These are phyloP conservation scores for Apiospora arundinis DNA, from an alignment of 2,329 filamentous ascomycete species.

Conservation along the genomic window DNA sequence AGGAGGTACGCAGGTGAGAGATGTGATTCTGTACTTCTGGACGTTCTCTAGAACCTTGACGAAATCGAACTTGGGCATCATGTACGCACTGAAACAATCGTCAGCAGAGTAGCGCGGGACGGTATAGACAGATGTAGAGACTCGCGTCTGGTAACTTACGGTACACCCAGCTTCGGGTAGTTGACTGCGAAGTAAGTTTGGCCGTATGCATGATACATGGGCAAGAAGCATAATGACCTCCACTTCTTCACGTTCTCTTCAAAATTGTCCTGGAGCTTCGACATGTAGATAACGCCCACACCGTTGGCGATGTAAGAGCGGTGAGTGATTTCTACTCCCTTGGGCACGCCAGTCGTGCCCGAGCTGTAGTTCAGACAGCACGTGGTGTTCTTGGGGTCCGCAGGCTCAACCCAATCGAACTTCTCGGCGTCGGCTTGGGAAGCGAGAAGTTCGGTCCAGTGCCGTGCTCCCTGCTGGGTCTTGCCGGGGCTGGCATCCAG, in stretches of 20 bases:
- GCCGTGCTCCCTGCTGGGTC: constrained; percentile 34
- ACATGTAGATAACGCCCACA: constrained; percentile 60
- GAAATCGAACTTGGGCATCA: constrained; percentile 83
- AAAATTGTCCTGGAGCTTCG: constrained; percentile 54
- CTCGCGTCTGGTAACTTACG: constrained; percentile 35
- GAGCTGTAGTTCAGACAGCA: constrained; percentile 81
- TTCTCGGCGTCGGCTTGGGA: constrained; percentile 49
- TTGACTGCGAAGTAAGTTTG: constrained; percentile 74
- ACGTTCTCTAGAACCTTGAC: constrained; percentile 72
- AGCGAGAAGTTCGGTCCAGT: constrained; percentile 39
- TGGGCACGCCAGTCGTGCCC: constrained; percentile 81
- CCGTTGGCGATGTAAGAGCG: constrained; percentile 77
- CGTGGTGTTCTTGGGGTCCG: constrained; percentile 56
- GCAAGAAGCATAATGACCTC: constrained; percentile 70
- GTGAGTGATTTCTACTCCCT: constrained; percentile 85
- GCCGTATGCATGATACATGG: constrained; percentile 77
- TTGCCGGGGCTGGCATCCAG: constrained; percentile 39
- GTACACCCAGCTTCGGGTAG: constrained; percentile 60
- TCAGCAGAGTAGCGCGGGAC: not conserved
- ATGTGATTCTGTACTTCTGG: constrained; percentile 71
- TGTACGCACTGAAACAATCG: constrained; percentile 59
- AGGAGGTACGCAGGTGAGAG: constrained; percentile 73
- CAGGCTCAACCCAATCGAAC: constrained; percentile 69
- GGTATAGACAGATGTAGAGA: too few species aligned
- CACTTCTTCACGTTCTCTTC: constrained; percentile 46